Base-by-base conservation (phyloP, 148 eudicot genomes). In the Diospyros lotus region DNA sequence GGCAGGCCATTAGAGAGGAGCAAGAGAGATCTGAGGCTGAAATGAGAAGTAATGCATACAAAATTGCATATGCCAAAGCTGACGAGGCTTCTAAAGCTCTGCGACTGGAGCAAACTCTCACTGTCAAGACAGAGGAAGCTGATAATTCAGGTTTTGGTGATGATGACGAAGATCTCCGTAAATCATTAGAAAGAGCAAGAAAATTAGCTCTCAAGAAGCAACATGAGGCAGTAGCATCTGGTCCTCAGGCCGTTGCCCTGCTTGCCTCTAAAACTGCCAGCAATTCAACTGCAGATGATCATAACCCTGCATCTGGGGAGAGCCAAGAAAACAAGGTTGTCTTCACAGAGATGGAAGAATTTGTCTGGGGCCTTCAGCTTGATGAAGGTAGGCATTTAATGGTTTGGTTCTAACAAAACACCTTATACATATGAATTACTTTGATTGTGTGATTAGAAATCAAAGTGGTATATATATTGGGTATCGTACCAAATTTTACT, bases 301-400 rank as follows among this genome's bases (percentile, higher is more conserved):
- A 82, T 54, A 83, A 77, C 55, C 63, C 83, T 52, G 58, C 81
- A 56, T 42, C 86, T 72, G 94, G 79, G 60, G 94, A 90, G 73
- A 65, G 85, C 52, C 83, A 84, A 82, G 94, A 90, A 73, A 90
- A 89, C 76, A 89, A 90, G 81, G 94, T 95, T 78, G 94, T 92
- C 82, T 90, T 95, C 80, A 92, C 98, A 18, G 98, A 95, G 80
- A 92, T 95, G 98, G 98, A 95, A 79, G 98, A 95, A 83, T 95
- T 95, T 82, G 98, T 95, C 52, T 89, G 97, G 93, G 96, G 98
- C 73, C 96, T 92, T 58, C 98, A 95, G 75, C 93, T 87, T 71
- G 92, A 92, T 78, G 97, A 95, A 86, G 98, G 97, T 95, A 77
- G 6, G 41, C 76, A 64, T 78, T 60, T 18, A 40, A 48, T 59